Evolutionary conservation across 2,329 filamentous ascomycete species (phyloP).

Genomic region (Curvularia sp.): DNA sequence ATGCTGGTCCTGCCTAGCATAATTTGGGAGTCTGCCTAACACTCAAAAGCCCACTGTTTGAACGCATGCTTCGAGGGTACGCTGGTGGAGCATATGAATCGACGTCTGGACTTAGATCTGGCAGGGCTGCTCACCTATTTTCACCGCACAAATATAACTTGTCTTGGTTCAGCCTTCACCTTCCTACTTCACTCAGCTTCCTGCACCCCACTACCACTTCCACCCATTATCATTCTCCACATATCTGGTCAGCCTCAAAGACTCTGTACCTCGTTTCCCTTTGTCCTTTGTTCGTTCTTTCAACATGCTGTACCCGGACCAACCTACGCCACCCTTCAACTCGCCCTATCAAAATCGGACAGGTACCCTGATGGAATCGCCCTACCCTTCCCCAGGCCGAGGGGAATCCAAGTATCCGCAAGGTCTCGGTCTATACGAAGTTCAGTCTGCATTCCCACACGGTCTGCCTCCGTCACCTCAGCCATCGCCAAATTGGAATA

Average conservation of each 20-base stretch:
- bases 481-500: slow-evolving; percentile 43
- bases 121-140: slow-evolving; percentile 31
- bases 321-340: slow-evolving; percentile 46
- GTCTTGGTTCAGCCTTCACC: slow-evolving; percentile 36
- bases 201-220: slow-evolving; percentile 15
- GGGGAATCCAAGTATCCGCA: slow-evolving; percentile 42
- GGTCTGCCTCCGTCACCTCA: slow-evolving; percentile 47
- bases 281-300: slow-evolving; percentile 18
- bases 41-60: slow-evolving; percentile 41
- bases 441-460: slow-evolving; percentile 31
- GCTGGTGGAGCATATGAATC: slow-evolving; percentile 46
- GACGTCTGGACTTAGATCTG: slow-evolving; percentile 31
- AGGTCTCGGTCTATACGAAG: slow-evolving; percentile 46
- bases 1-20: slow-evolving; percentile 38
- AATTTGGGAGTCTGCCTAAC: slow-evolving; percentile 50
- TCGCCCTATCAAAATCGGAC: slow-evolving; percentile 45
- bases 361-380: slow-evolving; percentile 37
- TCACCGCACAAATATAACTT: slow-evolving; percentile 42
- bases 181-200: slow-evolving; percentile 24
- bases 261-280: slow-evolving; percentile 15
- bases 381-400: slow-evolving; percentile 47
- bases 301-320: slow-evolving; percentile 38
- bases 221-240: slow-evolving; percentile 14
- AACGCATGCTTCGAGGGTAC: slow-evolving; percentile 37
- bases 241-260: slow-evolving; percentile 5